Conservation (phyloP, 208 protist species). For the Acanthamoeba lenticulata region DNA sequence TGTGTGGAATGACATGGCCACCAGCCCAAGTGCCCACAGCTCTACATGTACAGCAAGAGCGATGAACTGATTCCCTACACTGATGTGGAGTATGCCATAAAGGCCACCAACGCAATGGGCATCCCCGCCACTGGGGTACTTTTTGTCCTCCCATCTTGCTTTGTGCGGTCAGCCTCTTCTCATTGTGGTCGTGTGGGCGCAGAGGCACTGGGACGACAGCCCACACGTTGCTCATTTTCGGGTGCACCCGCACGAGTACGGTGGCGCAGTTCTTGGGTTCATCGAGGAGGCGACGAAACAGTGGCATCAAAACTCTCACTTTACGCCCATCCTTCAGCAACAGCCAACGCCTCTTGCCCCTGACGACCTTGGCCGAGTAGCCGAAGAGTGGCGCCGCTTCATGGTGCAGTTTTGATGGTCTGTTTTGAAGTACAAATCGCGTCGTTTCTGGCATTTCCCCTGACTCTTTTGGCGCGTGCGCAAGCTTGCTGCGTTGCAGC, state of each 20-base stretch:
- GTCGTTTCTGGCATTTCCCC: too few relatives aligned
- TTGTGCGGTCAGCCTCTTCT: neutral
- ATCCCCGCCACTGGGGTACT: neutral
- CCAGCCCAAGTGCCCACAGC: slow-evolving; percentile 33
- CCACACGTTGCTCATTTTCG: slow-evolving; percentile 12
- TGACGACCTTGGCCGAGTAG: neutral
- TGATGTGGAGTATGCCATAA: neutral
- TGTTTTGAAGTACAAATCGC: too few relatives aligned
- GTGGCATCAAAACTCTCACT: neutral
- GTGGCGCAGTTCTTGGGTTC: neutral
- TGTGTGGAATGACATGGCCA: neutral
- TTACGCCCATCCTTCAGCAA: slow-evolving; percentile 16
- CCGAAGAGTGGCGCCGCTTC: neutral
- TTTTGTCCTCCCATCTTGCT: neutral
- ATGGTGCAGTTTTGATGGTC: neutral
- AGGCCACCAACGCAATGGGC: neutral
- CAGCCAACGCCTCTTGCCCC: neutral
- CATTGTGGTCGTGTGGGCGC: neutral
- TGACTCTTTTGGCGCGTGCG: too few relatives aligned
- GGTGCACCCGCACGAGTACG: neutral
- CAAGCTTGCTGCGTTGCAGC: too few relatives aligned
- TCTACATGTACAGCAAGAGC: slow-evolving; percentile 27
- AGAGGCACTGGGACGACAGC: slow-evolving; percentile 29
- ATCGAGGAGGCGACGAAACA: neutral
- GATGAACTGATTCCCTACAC: slow-evolving; percentile 47